Evolutionary conservation across 345 rosid species (phyloP), one percentile per base, ranked within the genome.

Genomic region (Pistacia integerrima): DNA sequence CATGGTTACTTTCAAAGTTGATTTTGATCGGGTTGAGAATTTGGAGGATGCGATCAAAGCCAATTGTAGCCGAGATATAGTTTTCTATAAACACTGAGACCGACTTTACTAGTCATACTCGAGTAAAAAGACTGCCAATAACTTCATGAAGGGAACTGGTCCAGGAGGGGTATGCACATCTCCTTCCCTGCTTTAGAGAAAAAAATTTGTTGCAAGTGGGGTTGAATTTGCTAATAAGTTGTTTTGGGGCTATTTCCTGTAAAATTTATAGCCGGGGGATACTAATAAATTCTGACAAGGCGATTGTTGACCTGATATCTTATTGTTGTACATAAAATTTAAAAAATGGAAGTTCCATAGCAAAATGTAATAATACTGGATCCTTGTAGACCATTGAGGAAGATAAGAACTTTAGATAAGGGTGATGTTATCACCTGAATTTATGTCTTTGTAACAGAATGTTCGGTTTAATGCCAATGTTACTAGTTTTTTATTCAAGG

Each of bases 1-100:
- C 67, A 92, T 92, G 94, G 89, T 93, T 74, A 86, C 97, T 57
- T 93, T 96, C 87, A 88, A 83, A 75, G 97, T 96, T 65, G 94
- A 96, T 67, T 93, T 88, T 77, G 98, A 93, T 70, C 83, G 69
- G 83, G 89, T 82, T 74, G 93, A 84, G 75, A 76, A 88, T 83
- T 78, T 96, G 76, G 95, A 93, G 85, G 92, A 90, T 77, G 83
- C 92, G 30, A 78, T 93, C 74, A 92, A 83, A 86, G 70, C 87
- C 56, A 88, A 87, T 83, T 93, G 96, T 79, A 85, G 90, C 70
- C 83, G 93, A 63, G 93, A 93, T 63, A 78, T 93, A 66, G 87
- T 84, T 58, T 88, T 96, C 77, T 93, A 84, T 74, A 96, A 88
- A 70, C 77, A 67, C 49, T 88, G 82, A 88, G 35, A 5, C 38